Evolutionary conservation across 371 early-diverging fungal species (phyloP).

Genomic region (Dichotomocladium elegans): DNA sequence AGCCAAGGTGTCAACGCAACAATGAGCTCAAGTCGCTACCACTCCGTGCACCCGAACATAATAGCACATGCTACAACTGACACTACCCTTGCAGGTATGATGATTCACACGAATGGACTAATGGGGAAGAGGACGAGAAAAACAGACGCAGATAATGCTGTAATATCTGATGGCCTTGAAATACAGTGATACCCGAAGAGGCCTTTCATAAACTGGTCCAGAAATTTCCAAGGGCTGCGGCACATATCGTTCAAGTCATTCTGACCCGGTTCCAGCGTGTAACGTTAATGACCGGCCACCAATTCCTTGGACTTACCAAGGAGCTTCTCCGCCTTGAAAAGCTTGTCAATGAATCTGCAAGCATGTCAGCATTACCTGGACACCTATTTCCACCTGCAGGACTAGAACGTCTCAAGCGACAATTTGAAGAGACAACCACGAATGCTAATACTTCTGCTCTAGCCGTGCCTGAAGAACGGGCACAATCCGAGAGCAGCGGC

Average conservation of each 20-base stretch:
- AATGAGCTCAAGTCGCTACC: slow-evolving; percentile 14
- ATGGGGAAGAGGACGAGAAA: background rate
- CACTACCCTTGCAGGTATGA: slow-evolving; percentile 73
- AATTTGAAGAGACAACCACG: slow-evolving; percentile 36
- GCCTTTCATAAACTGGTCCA: slow-evolving; percentile 86
- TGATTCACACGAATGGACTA: background rate
- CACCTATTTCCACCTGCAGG: slow-evolving; percentile 63
- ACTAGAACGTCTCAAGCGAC: slow-evolving; percentile 65
- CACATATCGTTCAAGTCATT: slow-evolving; percentile 95
- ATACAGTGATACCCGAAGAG: slow-evolving; percentile 83
- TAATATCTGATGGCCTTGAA: too few species aligned
- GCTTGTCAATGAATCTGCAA: slow-evolving; percentile 68
- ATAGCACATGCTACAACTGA: slow-evolving; percentile 83
- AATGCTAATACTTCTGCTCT: slow-evolving; percentile 4
- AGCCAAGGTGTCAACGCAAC: too few species aligned
- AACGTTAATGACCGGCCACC: slow-evolving; percentile 86
- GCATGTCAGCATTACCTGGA: slow-evolving; percentile 41
- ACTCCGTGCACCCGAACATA: slow-evolving; percentile 68
- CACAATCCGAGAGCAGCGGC: slow-evolving; percentile 12
- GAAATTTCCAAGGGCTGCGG: slow-evolving; percentile 91
- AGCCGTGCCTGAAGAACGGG: background rate
- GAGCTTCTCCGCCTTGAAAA: slow-evolving; percentile 84
- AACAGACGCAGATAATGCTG: background rate
- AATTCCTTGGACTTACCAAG: slow-evolving; percentile 88
- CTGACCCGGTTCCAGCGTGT: slow-evolving; percentile 94